Evolutionary conservation across 1,139 yeast genomes (phyloP).

Genomic region (Scheffersomyces insectosa): DNA sequence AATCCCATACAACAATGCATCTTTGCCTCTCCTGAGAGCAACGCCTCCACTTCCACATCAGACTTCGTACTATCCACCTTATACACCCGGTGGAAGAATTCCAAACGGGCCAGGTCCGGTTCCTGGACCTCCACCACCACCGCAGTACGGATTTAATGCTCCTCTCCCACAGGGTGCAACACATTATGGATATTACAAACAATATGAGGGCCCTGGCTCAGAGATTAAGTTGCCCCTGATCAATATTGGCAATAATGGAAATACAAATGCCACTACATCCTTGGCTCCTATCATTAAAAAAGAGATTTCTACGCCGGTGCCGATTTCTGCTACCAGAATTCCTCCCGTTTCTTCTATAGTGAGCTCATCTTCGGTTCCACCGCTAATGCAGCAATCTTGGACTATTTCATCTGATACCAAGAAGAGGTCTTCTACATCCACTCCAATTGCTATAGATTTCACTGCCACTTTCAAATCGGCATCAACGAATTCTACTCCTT

Average conservation of each 20-base stretch:
- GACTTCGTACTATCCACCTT: conserved; percentile 39
- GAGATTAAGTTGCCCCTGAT: conserved; percentile 1
- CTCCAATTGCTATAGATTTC: conserved; percentile 32
- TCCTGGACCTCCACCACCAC: conserved; percentile 45
- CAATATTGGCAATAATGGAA: neutral
- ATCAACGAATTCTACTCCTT: neutral
- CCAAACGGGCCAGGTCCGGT: conserved; percentile 51
- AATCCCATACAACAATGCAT: conserved; percentile 1
- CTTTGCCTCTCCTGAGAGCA: conserved; percentile 5
- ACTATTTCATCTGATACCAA: conserved; percentile 3
- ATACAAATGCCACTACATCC: conserved; percentile 3
- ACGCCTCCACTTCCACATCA: conserved; percentile 9
- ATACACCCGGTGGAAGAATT: conserved; percentile 35
- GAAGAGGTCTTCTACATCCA: conserved; percentile 1
- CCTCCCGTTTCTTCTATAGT: conserved; percentile 4
- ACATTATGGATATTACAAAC: neutral
- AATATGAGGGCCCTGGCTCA: neutral
- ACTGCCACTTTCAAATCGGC: conserved; percentile 22
- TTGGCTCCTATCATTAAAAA: conserved; percentile 1
- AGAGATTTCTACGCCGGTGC: neutral
- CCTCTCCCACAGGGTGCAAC: neutral
- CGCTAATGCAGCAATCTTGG: conserved; percentile 8
- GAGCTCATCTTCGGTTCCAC: conserved; percentile 1
- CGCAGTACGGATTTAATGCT: neutral
- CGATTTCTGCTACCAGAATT: conserved; percentile 2